Evolutionary conservation across 352 stramenopile genomes (phyloP), one percentile per base, ranked within the genome.

Genomic region (Peronosclerospora sorghi): DNA sequence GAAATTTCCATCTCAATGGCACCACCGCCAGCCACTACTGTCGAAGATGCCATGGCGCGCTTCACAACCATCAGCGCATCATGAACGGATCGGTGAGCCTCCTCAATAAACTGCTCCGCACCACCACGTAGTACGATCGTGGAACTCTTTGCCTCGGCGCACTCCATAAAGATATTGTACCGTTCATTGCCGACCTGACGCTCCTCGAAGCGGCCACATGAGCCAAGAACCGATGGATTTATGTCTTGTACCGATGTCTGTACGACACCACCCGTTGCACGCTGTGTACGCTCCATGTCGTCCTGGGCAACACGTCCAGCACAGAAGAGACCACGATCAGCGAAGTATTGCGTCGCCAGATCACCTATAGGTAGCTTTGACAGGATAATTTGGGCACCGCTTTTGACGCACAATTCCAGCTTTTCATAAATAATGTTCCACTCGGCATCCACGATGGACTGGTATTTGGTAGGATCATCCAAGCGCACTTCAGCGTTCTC

Each of bases 361-460:
- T 99, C 83, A 29, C 91, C 91, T 32, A 97, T 85, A 17, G 91
- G 89, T 26, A 97, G 72, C 65, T 95, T 98, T 46, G 89, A 98
- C 46, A 99, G 66, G 19, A 99, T 96, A 68, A 99, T 98, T 66
- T 98, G 96, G 45, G 94, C 95, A 14, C 95, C 94, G 36, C 68
- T 95, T 32, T 86, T 74, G 27, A 93, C 79, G 35, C 83, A 95
- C 41, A 86, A 61, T 17, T 96, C 86, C 27, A 97, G 75, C 65
- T 99, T 99, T 51, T 98, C 94, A 72, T 98, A 99, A 65, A 99
- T 99, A 56, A 99, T 98, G 59, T 96, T 92, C 96, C 96, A 99
- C 72, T 99, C 96, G 15, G 96, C 95, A 57, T 99, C 95, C 6
- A 99, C 96, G 60, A 99, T 99, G 39, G 84, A 96, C 76, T 99